Evolutionary conservation across 1,284 basidiomycete genomes (phyloP), one percentile per base, ranked within the genome.

Genomic region (Marasmius tenuissimus): DNA sequence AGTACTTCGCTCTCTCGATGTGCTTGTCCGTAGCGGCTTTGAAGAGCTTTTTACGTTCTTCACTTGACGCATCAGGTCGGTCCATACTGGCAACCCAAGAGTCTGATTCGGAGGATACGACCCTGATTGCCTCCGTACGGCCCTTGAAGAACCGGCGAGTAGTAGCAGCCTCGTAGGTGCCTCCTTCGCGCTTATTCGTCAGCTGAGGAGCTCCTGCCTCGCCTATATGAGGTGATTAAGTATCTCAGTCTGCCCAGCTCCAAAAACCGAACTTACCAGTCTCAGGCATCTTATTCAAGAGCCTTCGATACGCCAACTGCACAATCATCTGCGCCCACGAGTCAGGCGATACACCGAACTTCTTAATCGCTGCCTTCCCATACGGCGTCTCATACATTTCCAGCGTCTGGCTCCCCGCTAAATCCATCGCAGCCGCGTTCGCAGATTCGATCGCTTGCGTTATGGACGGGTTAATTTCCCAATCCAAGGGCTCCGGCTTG

Each of bases 261-360:
- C 16, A n/a, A 18, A 20, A 10, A n/a, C 14, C 8, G 20, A 1
- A 47, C 45, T 47, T n/a, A 47, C 45, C 45, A 8, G 45, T 2
- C n/a, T 47, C 45, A n/a, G 45, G 45, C 45, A 75, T 51, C 75
- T 69, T 2, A 69, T 68, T 16, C 79, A 88, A 75, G 57, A 94
- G 80, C 8, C 93, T 84, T 64, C 80, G 85, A 72, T 94, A 94
- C 5, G 94, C 94, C 53, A 97, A 79, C 74, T 97, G 94, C 62
- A 96, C 82, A 66, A 92, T 77, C 85, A 96, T 89, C 78, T 97
- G 95, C 35, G 91, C 87, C 93, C 94, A 97, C n/a, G 91, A 91
- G 71, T 97, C 95, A 1, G 94, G 94, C 20, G 91, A 91, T 27
- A 92, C 86, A 53, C 91, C 88, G 70, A 92, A 93, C 57, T 81